Base-by-base conservation (phyloP, 2,329 filamentous ascomycete genomes). In the Metarhizium brunneum region DNA sequence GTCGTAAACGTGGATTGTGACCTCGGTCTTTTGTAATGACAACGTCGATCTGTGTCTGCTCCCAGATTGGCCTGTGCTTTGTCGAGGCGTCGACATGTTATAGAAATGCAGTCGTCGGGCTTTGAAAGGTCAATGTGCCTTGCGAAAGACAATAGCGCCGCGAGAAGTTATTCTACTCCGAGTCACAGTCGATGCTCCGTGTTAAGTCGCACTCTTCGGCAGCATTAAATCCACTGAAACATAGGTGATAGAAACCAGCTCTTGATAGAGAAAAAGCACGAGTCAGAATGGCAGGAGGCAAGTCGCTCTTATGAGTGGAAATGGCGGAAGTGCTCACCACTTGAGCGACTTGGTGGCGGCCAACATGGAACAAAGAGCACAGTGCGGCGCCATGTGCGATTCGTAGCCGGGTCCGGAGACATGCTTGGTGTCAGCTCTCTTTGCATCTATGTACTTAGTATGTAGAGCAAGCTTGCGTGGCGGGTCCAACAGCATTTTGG, bases 1-100 rank as follows among this genome's bases (percentile, higher is more conserved):
- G 68, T 91, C 88, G 65, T 92, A 92, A 64, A 90, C 84, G 65
- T 91, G 84, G 65, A 92, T 90, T 50, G 81, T 73, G 58, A 92
- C 80, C 67, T 90, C 85, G 2, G 85, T 90, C 66, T 87, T 87
- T 61, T 85, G 83, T 20, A 88, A 71, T 16, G 86, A 87, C 50
- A 88, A 68, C 1, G 85, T 88, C 56, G 82, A 84, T 59, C 85
- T 75, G 66, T 88, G 86, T 57, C 69, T 65, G 57, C 64, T 68
- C 51, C 62, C 57, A 50, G 60, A 54, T 56, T 60, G 61, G 42
- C 57, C 54, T n/a, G 60, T 62, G 11, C 62, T 62, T 54, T 63
- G 61, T 50, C 66, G 64, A 52, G 62, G 63, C 50, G 63, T 59
- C 48, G 68, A 61, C 67, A 70, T 70, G 52, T 43, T 29, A 25